These are phyloP conservation scores for Phoma herbarum DNA, from an alignment of 2,329 filamentous ascomycete genomes.

Conservation along the genomic window DNA sequence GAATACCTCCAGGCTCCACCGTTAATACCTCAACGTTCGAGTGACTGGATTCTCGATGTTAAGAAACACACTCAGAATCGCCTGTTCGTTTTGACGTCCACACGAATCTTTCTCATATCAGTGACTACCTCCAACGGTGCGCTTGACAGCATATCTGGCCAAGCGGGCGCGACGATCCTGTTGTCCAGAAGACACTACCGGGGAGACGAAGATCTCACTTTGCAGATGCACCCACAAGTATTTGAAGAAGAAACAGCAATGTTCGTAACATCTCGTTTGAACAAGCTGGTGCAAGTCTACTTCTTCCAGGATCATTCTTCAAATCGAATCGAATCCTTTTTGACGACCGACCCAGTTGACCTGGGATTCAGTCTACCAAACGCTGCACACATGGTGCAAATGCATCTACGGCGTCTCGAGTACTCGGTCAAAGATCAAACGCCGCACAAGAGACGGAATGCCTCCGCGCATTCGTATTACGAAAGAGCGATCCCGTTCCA, in stretches of 20 bases:
- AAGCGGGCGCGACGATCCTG: slow-evolving; percentile 49
- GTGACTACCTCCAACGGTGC: slow-evolving; percentile 45
- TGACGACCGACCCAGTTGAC: slow-evolving; percentile 38
- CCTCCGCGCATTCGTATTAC: slow-evolving; percentile 27
- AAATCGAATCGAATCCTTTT: slow-evolving; percentile 20
- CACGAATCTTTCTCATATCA: slow-evolving; percentile 61
- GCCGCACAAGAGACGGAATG: slow-evolving; percentile 2
- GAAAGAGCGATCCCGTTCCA: slow-evolving; percentile 36
- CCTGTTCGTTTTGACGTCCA: slow-evolving; percentile 68
- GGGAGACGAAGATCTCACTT: slow-evolving; percentile 61
- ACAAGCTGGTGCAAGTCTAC: slow-evolving; percentile 43
- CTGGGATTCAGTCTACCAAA: slow-evolving; percentile 29
- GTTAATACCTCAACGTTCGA: slow-evolving; percentile 36
- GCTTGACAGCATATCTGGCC: slow-evolving; percentile 24
- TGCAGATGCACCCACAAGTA: slow-evolving; percentile 50
- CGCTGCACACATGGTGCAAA: slow-evolving; percentile 20
- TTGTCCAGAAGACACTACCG: slow-evolving; percentile 64
- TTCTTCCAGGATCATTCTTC: slow-evolving; percentile 30
- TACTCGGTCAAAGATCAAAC: slow-evolving; percentile 22
- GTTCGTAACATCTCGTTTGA: slow-evolving; percentile 46
- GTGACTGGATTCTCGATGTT: slow-evolving; percentile 66
- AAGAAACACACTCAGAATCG: slow-evolving; percentile 59
- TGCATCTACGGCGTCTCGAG: slow-evolving; percentile 34
- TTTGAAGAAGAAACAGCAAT: slow-evolving; percentile 38
- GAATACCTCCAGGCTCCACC: slow-evolving; percentile 34